These are phyloP conservation scores for Pinus taeda DNA, from an alignment of 75 land plant genomes.

Conservation along the genomic window DNA sequence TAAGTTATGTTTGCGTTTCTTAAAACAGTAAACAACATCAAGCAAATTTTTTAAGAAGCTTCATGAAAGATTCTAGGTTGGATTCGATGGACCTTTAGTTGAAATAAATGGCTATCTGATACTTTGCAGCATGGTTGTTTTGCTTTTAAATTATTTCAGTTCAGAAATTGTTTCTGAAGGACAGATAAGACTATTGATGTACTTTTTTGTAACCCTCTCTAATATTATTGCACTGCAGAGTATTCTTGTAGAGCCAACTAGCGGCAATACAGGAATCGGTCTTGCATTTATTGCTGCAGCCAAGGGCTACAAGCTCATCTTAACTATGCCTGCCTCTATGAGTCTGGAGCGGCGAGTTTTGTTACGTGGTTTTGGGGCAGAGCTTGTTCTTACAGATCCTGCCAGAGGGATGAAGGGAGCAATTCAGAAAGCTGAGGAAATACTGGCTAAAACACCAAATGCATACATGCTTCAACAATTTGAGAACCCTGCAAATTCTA, in stretches of 20 bases:
- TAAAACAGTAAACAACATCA: not conserved
- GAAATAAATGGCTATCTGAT: not conserved
- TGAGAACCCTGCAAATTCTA: conserved; percentile 95
- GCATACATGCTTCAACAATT: conserved; percentile 96
- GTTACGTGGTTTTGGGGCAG: conserved; percentile 89
- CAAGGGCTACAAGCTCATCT: conserved; percentile 83
- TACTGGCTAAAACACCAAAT: conserved; percentile 75
- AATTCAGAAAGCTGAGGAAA: conserved; percentile 86
- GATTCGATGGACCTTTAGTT: not conserved
- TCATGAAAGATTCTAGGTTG: not conserved
- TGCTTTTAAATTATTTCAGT: not conserved
- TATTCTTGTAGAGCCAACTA: conserved; percentile 84
- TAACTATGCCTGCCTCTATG: conserved; percentile 97
- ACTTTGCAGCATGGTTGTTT: not conserved
- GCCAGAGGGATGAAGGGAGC: conserved; percentile 95
- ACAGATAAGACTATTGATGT: not conserved
- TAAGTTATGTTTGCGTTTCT: not conserved
- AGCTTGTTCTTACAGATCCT: conserved; percentile 82
- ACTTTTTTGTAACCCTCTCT: not conserved
- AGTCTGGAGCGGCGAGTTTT: conserved; percentile 88
- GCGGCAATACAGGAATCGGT: conserved; percentile 96
- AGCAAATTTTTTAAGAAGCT: not conserved
- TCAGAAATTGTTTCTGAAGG: not conserved
- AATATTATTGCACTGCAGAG: conserved; percentile 40
- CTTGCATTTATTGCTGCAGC: conserved; percentile 95